Evolutionary conservation across 768 basidiomycete species (phyloP).

Genomic region (Rhodocollybia butyracea): DNA sequence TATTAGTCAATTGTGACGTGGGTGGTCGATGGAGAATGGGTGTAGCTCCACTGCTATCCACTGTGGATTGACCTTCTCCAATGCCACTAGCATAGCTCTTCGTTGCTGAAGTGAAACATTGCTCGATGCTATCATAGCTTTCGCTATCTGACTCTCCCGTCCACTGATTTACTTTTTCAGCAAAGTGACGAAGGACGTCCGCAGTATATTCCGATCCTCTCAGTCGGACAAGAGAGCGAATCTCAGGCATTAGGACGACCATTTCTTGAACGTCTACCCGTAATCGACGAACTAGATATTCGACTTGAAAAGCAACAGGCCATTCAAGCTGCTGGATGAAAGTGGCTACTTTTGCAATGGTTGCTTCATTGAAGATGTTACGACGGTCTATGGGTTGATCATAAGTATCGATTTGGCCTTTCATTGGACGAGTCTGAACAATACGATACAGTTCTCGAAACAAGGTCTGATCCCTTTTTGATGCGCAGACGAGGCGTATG

Average conservation of each 20-base stretch:
- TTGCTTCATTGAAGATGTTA: constrained; percentile 38
- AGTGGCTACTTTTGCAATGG: constrained; percentile 25
- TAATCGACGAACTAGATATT: constrained; percentile 36
- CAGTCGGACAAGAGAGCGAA: neutral
- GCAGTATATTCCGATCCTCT: neutral
- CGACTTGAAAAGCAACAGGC: constrained; percentile 60
- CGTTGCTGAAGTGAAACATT: neutral
- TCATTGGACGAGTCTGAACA: constrained; percentile 29
- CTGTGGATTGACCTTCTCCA: constrained; percentile 22
- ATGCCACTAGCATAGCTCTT: constrained; percentile 21
- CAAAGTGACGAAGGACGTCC: constrained; percentile 39
- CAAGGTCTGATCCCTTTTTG: constrained; percentile 24
- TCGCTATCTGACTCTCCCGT: constrained; percentile 14
- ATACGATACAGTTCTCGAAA: constrained; percentile 37
- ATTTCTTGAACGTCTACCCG: constrained; percentile 52
- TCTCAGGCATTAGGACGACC: constrained; percentile 18
- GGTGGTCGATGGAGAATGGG: too few relatives aligned
- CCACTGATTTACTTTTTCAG: constrained; percentile 16
- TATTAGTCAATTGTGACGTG: constrained; percentile 27
- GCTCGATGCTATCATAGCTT: constrained; percentile 8
- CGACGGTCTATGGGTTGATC: constrained; percentile 38
- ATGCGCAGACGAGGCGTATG: constrained; percentile 42
- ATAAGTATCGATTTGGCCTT: constrained; percentile 25
- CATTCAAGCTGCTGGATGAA: constrained; percentile 39
- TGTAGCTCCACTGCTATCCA: too few relatives aligned